Conservation (phyloP, 495 filamentous ascomycete genomes). For the Schizothecium vesticola region DNA sequence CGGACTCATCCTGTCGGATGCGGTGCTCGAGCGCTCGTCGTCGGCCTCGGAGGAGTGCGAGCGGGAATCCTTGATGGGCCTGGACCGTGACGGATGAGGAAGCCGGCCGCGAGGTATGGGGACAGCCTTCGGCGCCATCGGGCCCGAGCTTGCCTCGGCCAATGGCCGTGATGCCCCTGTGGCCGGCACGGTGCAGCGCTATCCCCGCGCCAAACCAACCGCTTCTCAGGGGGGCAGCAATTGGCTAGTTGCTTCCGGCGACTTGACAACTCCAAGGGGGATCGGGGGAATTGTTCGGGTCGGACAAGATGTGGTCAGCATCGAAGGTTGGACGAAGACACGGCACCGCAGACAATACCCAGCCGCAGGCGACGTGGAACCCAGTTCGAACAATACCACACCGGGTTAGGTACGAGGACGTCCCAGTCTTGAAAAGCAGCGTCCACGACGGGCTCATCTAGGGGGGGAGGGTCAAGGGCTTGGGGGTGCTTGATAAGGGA, state of each 20-base stretch:
- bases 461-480: not conserved
- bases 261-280: not conserved
- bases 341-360: not conserved
- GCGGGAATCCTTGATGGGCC: slow-evolving; percentile 37
- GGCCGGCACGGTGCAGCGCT: not conserved
- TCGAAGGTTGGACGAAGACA: not conserved
- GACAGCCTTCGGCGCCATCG: not conserved
- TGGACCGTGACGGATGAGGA: slow-evolving; percentile 39
- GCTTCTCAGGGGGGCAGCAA: not conserved
- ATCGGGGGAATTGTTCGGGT: not conserved
- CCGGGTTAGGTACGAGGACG: not conserved
- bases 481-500: not conserved
- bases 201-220: not conserved
- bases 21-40: slow-evolving; percentile 50
- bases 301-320: not conserved
- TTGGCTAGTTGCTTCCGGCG: not conserved
- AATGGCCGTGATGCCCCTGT: not conserved
- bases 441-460: not conserved
- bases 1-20: slow-evolving; percentile 23
- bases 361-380: not conserved
- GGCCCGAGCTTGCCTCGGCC: slow-evolving; percentile 12
- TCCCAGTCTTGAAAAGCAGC: not conserved
- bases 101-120: slow-evolving; percentile 27
- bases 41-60: slow-evolving; percentile 54
- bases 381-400: not conserved